A percentile compares a stretch with the other conserved stretches of the same genome.
Evolutionary conservation across 345 rosid genomes (phyloP).

Genomic region (Ricinus communis): DNA sequence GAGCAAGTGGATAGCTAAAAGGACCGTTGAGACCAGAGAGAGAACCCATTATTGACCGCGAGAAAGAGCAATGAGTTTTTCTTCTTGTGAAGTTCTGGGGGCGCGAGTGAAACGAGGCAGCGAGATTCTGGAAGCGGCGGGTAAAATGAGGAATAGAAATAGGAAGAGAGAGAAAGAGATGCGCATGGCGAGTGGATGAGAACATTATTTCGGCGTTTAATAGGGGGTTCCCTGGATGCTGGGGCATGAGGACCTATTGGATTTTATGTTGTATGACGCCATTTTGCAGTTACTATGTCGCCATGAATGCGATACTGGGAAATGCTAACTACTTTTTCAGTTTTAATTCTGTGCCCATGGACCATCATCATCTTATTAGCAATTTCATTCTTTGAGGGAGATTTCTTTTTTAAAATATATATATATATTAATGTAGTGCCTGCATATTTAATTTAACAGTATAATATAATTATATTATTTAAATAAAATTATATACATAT

Average conservation of each 20-base stretch:
- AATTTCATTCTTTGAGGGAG: too few relatives aligned
- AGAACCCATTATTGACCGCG: slow-evolving; percentile 56
- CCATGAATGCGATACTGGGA: too few relatives aligned
- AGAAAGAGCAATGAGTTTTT: not conserved
- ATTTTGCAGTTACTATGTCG: slow-evolving; percentile 37
- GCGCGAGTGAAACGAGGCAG: not conserved
- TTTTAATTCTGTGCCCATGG: too few relatives aligned
- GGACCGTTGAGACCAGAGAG: slow-evolving; percentile 35
- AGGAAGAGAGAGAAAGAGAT: not conserved
- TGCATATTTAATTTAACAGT: too few relatives aligned
- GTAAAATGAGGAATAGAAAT: not conserved
- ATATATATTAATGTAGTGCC: too few relatives aligned
- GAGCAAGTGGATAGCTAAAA: slow-evolving; percentile 57
- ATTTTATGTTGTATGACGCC: slow-evolving; percentile 35
- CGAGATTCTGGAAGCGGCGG: not conserved
- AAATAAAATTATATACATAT: too few relatives aligned
- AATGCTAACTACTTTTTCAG: not conserved
- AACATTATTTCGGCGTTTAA: slow-evolving; percentile 16
- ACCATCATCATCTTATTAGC: too few relatives aligned
- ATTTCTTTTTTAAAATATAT: too few relatives aligned
- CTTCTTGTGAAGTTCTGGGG: not conserved
- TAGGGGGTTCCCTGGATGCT: not conserved
- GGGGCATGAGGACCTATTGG: not conserved
- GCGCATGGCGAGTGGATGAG: slow-evolving; percentile 16
- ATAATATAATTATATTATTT: too few relatives aligned